A percentile compares a stretch with the other conserved stretches of the same genome.
phyloP scores from a whole-genome alignment of 2,329 filamentous ascomycete genomes.

The Verticillium tricorpus region DNA sequence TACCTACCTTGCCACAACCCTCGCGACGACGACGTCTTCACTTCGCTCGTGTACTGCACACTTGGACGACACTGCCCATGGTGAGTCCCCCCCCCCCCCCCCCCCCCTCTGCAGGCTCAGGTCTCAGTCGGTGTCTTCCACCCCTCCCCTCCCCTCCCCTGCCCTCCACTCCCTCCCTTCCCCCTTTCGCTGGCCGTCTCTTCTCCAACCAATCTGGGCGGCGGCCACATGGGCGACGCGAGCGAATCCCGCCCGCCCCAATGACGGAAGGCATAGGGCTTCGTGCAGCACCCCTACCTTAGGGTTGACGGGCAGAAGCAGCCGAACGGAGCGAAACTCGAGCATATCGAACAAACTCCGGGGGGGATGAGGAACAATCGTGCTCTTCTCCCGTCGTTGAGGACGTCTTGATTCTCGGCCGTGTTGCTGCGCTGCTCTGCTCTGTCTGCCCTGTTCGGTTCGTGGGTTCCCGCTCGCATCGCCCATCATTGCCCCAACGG shows the following conservation, averaged over 20 bases:
- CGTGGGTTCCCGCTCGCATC: not conserved
- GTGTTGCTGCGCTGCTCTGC: not conserved
- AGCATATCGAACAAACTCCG: not conserved
- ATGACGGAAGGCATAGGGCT: slow-evolving; percentile 1
- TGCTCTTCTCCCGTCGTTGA: not conserved
- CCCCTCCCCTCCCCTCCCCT: not conserved
- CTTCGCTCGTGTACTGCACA: not conserved
- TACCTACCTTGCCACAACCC: not conserved
- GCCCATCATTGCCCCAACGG: not conserved
- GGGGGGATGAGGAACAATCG: not conserved
- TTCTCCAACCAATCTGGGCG: not conserved
- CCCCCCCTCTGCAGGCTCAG: slow-evolving; percentile 1
- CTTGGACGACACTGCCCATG: not conserved
- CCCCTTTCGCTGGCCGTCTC: not conserved
- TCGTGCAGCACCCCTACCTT: slow-evolving; percentile 1
- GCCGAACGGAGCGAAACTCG: not conserved
- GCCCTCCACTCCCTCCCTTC: not conserved
- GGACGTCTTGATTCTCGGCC: not conserved
- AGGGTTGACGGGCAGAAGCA: slow-evolving; percentile 2
- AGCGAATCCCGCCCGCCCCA: not conserved
- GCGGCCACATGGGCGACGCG: slow-evolving; percentile 1
- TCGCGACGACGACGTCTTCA: not conserved
- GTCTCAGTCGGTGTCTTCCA: not conserved
- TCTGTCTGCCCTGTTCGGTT: not conserved
- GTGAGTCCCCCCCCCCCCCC: not conserved